Base-by-base conservation (phyloP, 75 land plant genomes). In the Pinus taeda region DNA sequence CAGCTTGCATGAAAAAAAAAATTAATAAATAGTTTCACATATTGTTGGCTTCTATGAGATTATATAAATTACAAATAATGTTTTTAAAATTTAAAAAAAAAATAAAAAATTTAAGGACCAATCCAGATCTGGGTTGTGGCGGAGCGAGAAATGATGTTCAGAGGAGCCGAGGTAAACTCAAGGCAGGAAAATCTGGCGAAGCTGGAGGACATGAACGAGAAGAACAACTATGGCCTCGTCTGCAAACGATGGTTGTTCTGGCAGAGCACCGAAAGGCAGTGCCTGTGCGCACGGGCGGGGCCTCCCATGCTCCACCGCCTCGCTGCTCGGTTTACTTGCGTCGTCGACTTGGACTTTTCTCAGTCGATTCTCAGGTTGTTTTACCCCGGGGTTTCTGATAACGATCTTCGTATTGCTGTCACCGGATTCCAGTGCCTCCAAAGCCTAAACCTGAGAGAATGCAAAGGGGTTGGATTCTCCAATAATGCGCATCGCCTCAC, bases 221-320 rank as follows among this genome's bases (percentile, higher is more conserved):
- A 78, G 82, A 85, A 93, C 74, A 69, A 21, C n/a, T 95, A 87
- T 70, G 90, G 90, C 3, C 83, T 95, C 15, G 98, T 93, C 1
- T 95, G 98, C 87, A 93, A 91, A 87, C 82, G 94, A 8, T 95
- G 98, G 98, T 76, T 93, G 59, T 76, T 53, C 9, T 7, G 93
- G n/a, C 96, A 91, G 84, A 94, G 96, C 87, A 74, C 88, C 20
- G 87, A 85, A 78, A 74, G 98, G 77, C 78, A 69, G 80, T 78
- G 83, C 78, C 86, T 95, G 59, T 80, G 85, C 60, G 88, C 79
- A 12, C 86, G 98, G 3, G 98, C 98, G 18, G 98, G 97, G 39
- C 88, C 92, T 0, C 84, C 61, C 58, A 91, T 93, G 98, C 88
- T 95, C 57, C 75, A 74, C 60, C 80, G 79, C 26, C 74, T 95